Evolutionary conservation across 805 yeast species (phyloP), one percentile per base, ranked within the genome.

Genomic region (Kodamaea laetipori): DNA sequence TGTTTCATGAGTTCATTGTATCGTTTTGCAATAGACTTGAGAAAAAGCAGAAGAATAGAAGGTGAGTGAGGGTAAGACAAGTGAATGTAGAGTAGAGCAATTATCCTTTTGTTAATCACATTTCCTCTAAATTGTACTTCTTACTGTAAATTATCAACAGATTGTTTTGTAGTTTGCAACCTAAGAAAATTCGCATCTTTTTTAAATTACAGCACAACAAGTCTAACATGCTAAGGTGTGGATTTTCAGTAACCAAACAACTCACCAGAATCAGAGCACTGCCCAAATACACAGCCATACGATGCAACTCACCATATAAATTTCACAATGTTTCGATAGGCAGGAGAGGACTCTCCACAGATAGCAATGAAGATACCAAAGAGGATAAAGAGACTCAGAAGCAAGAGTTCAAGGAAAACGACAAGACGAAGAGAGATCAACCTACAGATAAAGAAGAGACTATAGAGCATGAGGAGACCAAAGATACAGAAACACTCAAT

Each of bases 1-100:
- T 26, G 37, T 33, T 41, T 53, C 40, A 36, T 51, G 15, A 51
- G 43, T 35, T 43, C 61, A 2, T 27, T 60, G 5, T 52, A 51
- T 32, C 25, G 18, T n/a, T 47, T 41, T 44, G 50, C 50, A 30
- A 32, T 36, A 3, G 37, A 41, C 7, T n/a, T 18, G 6, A 30
- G 34, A 11, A 30, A 15, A 10, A 6, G n/a, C 6, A 30, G 33
- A 15, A 15, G 19, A 30, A 30, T 15, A 13, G 15, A 30, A 28
- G 12, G 16, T n/a, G 7, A 28, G 15, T 28, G 12, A 28, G 33
- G 5, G 12, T 26, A 4, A 9, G 25, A 23, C 25, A 9, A 23
- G 9, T 23, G 30, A n/a, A n/a, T n/a, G n/a, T n/a, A n/a, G n/a
- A n/a, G n/a, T 26, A 26, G 30, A 11, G 10, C 12, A 26, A 11